phyloP scores from a whole-genome alignment of 2,329 filamentous ascomycete species.

The Fusarium agapanthi region DNA sequence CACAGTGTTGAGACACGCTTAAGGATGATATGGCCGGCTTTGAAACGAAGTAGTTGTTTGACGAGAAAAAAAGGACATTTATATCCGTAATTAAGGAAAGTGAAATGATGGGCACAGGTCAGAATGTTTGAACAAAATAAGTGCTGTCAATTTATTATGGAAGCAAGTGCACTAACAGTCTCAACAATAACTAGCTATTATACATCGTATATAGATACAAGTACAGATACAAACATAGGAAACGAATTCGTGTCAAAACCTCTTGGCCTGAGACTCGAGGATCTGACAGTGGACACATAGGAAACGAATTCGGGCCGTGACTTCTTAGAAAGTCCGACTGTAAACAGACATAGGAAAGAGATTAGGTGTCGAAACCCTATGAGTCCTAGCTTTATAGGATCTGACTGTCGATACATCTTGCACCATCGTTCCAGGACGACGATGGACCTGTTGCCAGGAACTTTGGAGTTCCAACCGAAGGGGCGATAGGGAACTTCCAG shows the following conservation, averaged over 20 bases:
- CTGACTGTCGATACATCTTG: conserved; percentile 36
- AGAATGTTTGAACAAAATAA: not conserved
- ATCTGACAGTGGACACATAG: conserved; percentile 6
- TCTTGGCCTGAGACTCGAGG: not conserved
- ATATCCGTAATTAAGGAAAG: not conserved
- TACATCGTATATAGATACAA: conserved; percentile 3
- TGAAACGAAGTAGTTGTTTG: not conserved
- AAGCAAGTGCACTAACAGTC: not conserved
- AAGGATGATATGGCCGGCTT: not conserved
- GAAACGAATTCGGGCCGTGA: not conserved
- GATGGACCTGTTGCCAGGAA: conserved; percentile 18
- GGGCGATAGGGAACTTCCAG: conserved; percentile 33
- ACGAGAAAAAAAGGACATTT: not conserved
- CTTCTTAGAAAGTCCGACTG: not conserved
- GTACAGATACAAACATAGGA: conserved; percentile 15
- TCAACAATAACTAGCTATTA: conserved; percentile 4
- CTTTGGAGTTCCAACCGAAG: conserved; percentile 14
- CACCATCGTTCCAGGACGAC: conserved; percentile 31
- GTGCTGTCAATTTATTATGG: conserved; percentile 14
- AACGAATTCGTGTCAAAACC: conserved; percentile 2
- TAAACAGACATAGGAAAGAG: conserved; percentile 19
- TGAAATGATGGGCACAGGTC: not conserved
- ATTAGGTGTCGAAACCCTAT: not conserved
- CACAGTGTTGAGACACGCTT: not conserved
- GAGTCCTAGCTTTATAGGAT: not conserved